Percentiles rank a stretch among this genome's conserved stretches.
Conservation (phyloP, 371 early-diverging fungal species). For the Neoconidiobolus thromboides region DNA sequence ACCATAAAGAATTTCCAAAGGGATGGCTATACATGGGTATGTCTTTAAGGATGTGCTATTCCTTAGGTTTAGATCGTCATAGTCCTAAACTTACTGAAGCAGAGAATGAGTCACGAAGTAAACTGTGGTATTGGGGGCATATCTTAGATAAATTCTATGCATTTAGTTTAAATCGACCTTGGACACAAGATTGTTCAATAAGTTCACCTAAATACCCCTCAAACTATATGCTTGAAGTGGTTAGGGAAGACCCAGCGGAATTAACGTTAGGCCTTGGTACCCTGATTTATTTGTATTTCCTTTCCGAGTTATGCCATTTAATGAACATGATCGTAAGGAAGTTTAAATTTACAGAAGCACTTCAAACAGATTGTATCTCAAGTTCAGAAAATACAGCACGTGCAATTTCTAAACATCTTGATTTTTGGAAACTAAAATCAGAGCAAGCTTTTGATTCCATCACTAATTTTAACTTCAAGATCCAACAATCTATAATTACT, state of each 20-base stretch:
- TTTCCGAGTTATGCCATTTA: neutral
- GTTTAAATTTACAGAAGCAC: neutral
- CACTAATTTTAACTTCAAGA: neutral
- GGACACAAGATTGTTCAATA: neutral
- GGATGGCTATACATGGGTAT: neutral
- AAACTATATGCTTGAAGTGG: neutral
- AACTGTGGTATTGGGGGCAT: slow-evolving; percentile 1
- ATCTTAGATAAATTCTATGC: neutral
- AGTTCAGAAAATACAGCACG: neutral
- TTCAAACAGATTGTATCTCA: neutral
- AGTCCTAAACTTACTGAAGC: neutral
- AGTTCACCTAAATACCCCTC: neutral
- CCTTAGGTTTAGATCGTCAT: slow-evolving; percentile 3
- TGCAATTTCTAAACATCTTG: neutral
- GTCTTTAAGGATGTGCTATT: neutral
- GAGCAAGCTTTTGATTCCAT: neutral
- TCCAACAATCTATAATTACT: neutral
- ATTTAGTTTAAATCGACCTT: slow-evolving; percentile 5
- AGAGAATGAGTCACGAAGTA: neutral
- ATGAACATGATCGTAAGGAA: neutral
- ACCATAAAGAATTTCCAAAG: neutral
- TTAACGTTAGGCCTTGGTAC: neutral
- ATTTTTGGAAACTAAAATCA: neutral
- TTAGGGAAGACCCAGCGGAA: neutral
- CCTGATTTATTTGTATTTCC: neutral